Evolutionary conservation across 2,329 filamentous ascomycete species (phyloP).

Genomic region (Ploettnerulaceae sp.): DNA sequence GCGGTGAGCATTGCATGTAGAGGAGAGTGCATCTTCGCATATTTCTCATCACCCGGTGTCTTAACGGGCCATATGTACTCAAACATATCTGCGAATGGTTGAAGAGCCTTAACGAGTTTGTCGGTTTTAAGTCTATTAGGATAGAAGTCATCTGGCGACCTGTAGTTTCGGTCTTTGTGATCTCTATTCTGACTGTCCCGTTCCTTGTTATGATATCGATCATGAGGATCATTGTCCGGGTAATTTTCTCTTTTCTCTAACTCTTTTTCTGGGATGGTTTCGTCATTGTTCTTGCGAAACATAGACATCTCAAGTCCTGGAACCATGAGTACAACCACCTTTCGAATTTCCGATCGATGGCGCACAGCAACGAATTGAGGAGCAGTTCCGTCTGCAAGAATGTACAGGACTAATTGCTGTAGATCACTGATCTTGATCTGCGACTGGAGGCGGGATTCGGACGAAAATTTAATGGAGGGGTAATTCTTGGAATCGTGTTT

Average conservation of each 20-base stretch:
- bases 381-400: constrained; percentile 59
- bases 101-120: constrained; percentile 48
- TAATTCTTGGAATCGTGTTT: constrained; percentile 52
- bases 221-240: constrained; percentile 1
- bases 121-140: constrained; percentile 49
- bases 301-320: constrained; percentile 87
- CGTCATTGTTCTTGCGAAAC: constrained; percentile 49
- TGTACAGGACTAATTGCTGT: constrained; percentile 60
- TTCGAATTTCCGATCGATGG: constrained; percentile 61
- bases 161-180: constrained; percentile 26
- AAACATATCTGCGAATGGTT: constrained; percentile 77
- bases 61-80: constrained; percentile 83
- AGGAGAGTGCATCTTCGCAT: constrained; percentile 79
- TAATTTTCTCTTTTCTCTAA: constrained; percentile 6
- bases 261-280: not conserved
- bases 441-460: constrained; percentile 50
- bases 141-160: constrained; percentile 55
- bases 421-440: constrained; percentile 59
- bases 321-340: constrained; percentile 86
- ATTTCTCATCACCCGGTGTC: constrained; percentile 79
- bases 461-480: constrained; percentile 51
- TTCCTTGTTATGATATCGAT: not conserved
- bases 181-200: constrained; percentile 1
- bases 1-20: constrained; percentile 78
- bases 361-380: constrained; percentile 62